These are phyloP conservation scores for Aspergillus proliferans DNA, from an alignment of 2,329 filamentous ascomycete species.

Conservation along the genomic window DNA sequence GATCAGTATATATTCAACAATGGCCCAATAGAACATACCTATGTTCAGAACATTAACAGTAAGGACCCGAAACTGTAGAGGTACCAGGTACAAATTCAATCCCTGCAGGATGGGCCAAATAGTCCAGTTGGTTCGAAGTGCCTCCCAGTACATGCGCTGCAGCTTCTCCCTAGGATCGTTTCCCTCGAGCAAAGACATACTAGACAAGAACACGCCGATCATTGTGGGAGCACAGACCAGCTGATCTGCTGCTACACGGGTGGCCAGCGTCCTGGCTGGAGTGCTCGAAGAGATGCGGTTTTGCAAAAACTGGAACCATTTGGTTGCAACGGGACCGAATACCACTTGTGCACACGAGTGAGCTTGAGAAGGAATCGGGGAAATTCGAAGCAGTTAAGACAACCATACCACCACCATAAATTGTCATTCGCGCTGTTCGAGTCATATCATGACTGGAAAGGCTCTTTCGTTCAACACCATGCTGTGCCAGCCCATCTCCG, in stretches of 20 bases:
- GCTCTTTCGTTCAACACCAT: slow-evolving; percentile 9
- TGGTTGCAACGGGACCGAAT: slow-evolving; percentile 12
- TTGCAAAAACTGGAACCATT: slow-evolving; percentile 13
- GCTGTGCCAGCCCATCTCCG: slow-evolving; percentile 11
- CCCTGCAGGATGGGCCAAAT: slow-evolving; percentile 11
- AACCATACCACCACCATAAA: slow-evolving; percentile 11
- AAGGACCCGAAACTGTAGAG: slow-evolving; percentile 10
- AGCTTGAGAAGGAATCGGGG: not conserved
- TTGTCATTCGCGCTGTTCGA: slow-evolving; percentile 7
- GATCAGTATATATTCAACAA: not conserved
- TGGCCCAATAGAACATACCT: not conserved
- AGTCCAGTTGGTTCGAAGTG: slow-evolving; percentile 11
- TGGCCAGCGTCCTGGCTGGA: slow-evolving; percentile 2
- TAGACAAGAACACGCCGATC: slow-evolving; percentile 13
- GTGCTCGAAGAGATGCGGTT: slow-evolving; percentile 4
- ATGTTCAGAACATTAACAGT: slow-evolving; percentile 11
- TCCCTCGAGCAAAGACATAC: slow-evolving; percentile 11
- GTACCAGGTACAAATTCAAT: slow-evolving; percentile 10
- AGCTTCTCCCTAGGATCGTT: slow-evolving; percentile 8
- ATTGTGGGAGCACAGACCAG: slow-evolving; percentile 11
- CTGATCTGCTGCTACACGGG: slow-evolving; percentile 10
- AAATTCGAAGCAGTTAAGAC: not conserved
- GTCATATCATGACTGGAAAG: slow-evolving; percentile 7
- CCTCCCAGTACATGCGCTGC: slow-evolving; percentile 8
- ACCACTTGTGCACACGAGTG: slow-evolving; percentile 2